Conservation (phyloP, 176 grass and related monocot genomes). For the Alloteropsis semialata region DNA sequence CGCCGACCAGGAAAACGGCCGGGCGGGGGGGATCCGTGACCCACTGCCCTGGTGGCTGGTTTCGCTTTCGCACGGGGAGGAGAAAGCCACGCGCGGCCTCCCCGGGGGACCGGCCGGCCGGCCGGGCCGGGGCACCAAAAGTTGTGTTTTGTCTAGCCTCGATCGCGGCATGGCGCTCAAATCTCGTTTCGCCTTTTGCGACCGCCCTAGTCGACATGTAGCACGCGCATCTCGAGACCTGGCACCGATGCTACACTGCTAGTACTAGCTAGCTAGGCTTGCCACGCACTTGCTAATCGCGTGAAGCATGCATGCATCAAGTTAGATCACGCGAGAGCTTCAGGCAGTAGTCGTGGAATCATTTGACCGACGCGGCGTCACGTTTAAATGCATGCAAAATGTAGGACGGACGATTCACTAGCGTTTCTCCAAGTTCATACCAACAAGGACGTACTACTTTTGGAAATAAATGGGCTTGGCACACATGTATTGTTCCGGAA, state of each 20-base stretch:
- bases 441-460: no score
- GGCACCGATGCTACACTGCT: no score
- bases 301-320: not conserved
- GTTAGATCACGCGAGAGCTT: not conserved
- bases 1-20: slow-evolving; percentile 32
- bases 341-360: not conserved
- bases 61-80: not conserved
- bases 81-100: not conserved
- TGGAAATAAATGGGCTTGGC: no score
- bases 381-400: no score
- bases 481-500: no score
- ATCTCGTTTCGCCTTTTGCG: not conserved
- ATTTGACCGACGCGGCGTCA: not conserved
- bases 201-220: not conserved
- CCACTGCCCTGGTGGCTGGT: no score
- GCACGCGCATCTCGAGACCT: not conserved
- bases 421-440: no score
- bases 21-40: not conserved
- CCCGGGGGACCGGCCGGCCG: not conserved
- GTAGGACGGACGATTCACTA: no score
- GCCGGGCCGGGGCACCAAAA: not conserved
- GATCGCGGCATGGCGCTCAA: not conserved
- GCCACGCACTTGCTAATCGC: not conserved
- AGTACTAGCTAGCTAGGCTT: not conserved
- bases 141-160: slow-evolving; percentile 23